Evolutionary conservation across 106 monocot species (phyloP), one percentile per base, ranked within the genome.

Genomic region (Allium sativum): DNA sequence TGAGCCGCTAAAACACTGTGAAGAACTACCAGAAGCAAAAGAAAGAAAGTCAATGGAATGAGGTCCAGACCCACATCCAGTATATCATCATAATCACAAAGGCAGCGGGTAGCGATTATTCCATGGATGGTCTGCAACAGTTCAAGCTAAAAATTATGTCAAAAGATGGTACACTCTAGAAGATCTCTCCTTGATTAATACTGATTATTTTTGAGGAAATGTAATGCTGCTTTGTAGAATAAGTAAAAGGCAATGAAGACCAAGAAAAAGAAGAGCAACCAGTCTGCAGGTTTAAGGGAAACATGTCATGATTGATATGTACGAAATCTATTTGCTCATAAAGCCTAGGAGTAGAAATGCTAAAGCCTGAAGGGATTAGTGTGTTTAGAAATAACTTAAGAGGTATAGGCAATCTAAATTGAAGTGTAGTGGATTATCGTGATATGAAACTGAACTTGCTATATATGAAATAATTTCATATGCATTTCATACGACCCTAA

Each of bases 211-310:
- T 13, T 81, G 81, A 81, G 42, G 85, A 67, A 86, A 86, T 22
- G 81, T 86, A 81, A 86, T 10, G 81, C 85, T 4, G 81, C 81
- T 63, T 81, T 86, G 85, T 86, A 86, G 15, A 86, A 76, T 3
- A 81, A 81, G 69, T 67, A 81, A 78, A 86, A 86, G 40, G 81
- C 85, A 81, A 77, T 81, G 75, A 86, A 86, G 12, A 86, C 85
- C 0, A 81, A 81, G 78, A 86, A 81, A 75, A 86, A 86, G 85
- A 86, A 86, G 52, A 86, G 55, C 43, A 86, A 69, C 0, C 75
- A 68, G 7, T 81, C 85, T 84, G 80, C 70, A 57, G 31, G 5
- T 3, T n/a, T n/a, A n/a, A n/a, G n/a, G n/a, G n/a, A n/a, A n/a
- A n/a, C n/a, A n/a, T n/a, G n/a, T n/a, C n/a, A n/a, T n/a, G n/a